These are phyloP conservation scores for Platanthera guangdongensis DNA, from an alignment of 106 monocot species.

Conservation along the genomic window DNA sequence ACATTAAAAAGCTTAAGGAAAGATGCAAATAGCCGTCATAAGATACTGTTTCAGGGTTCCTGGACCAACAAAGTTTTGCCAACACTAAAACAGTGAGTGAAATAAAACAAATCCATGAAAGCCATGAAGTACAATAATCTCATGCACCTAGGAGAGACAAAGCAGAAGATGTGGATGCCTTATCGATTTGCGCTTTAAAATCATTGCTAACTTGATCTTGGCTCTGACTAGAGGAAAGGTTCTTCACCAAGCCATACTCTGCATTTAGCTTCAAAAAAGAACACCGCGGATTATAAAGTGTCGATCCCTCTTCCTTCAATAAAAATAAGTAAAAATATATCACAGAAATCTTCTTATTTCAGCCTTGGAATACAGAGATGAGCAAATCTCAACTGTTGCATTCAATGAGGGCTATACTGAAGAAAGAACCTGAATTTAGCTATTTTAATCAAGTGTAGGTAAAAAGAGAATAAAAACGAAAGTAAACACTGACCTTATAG, in stretches of 20 bases:
- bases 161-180: constrained; percentile 24
- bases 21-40: not conserved
- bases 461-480: not conserved
- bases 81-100: no score
- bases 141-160: constrained; percentile 58
- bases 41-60: not conserved
- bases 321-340: not conserved
- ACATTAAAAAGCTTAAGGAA: not conserved
- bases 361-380: not conserved
- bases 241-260: constrained; percentile 69
- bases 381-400: not conserved
- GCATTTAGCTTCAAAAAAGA: constrained; percentile 45
- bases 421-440: not conserved
- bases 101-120: not conserved
- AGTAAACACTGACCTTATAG: constrained; percentile 57
- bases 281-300: not conserved
- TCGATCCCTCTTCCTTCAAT: not conserved
- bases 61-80: not conserved
- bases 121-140: not conserved
- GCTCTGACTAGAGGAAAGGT: constrained; percentile 24
- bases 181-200: constrained; percentile 22
- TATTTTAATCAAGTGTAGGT: no score
- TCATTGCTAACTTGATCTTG: constrained; percentile 14
- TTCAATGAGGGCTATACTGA: not conserved
- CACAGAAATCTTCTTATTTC: not conserved